Conservation (phyloP, 345 rosid species). For the Microthlaspi erraticum region DNA sequence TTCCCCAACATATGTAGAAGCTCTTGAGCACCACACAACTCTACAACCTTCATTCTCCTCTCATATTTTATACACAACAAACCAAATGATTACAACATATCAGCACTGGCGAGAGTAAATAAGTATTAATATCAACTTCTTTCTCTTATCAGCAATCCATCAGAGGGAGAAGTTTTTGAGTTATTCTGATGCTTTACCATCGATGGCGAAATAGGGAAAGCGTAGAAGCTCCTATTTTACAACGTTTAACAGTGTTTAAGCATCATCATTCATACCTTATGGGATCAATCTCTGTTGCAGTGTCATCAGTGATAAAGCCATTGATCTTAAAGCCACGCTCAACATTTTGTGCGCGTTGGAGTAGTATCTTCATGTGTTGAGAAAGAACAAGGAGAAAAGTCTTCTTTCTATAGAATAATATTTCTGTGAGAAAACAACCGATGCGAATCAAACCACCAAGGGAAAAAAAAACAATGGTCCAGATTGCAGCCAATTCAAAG, state of each 20-base stretch:
- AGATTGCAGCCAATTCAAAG: neutral
- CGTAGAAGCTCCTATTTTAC: constrained; percentile 91
- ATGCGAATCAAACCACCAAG: constrained; percentile 1
- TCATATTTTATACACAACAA: constrained; percentile 54
- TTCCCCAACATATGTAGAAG: constrained; percentile 72
- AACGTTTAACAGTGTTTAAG: too few species aligned
- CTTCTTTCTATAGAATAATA: neutral
- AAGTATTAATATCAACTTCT: neutral
- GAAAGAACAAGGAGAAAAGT: constrained; percentile 4
- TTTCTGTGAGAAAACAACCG: neutral
- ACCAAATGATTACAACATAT: constrained; percentile 17
- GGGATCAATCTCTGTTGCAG: constrained; percentile 86
- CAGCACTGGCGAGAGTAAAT: neutral
- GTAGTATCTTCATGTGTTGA: constrained; percentile 74
- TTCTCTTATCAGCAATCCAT: neutral
- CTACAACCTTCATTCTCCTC: constrained; percentile 89
- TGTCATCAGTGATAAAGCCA: constrained; percentile 87
- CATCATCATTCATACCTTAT: constrained; percentile 59
- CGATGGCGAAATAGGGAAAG: constrained; percentile 79
- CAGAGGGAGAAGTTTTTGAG: neutral
- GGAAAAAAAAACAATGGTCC: neutral
- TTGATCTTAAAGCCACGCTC: constrained; percentile 79
- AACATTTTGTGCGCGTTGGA: constrained; percentile 60
- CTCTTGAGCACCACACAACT: constrained; percentile 85
- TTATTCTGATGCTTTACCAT: constrained; percentile 51